Conservation (phyloP, 768 basidiomycete genomes). For the Tulasnella sp. region DNA sequence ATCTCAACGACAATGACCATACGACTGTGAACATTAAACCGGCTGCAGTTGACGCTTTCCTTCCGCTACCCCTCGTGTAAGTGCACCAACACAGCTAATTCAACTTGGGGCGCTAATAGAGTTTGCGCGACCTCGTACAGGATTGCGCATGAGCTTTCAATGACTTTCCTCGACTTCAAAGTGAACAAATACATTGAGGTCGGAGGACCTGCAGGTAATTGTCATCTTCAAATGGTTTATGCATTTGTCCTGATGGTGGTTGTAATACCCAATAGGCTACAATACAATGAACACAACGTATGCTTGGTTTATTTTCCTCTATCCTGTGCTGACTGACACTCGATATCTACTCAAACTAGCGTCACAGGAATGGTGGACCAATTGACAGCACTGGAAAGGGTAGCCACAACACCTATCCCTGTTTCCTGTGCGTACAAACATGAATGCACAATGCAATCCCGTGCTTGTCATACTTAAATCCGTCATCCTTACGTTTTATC, state of each 20-base stretch:
- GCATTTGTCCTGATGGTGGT: not conserved
- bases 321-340: not conserved
- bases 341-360: conserved; percentile 30
- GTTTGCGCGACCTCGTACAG: conserved; percentile 29
- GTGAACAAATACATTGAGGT: conserved; percentile 76
- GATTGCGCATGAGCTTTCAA: conserved; percentile 71
- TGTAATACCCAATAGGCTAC: conserved; percentile 36
- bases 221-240: conserved; percentile 9
- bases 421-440: conserved; percentile 44
- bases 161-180: conserved; percentile 60
- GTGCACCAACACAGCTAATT: conserved; percentile 22
- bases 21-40: conserved; percentile 40
- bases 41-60: conserved; percentile 31
- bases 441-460: not conserved
- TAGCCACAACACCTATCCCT: conserved; percentile 80
- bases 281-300: conserved; percentile 69
- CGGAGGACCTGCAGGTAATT: conserved; percentile 74
- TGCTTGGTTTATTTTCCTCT: conserved; percentile 20
- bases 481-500: conserved; percentile 16
- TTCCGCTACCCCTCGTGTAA: conserved; percentile 76
- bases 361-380: conserved; percentile 77
- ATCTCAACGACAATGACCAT: conserved; percentile 24
- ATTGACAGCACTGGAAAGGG: conserved; percentile 75
- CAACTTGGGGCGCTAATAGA: too few species aligned
- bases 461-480: conserved; percentile 13